Evolutionary conservation across 2,329 filamentous ascomycete genomes (phyloP), one percentile per base, ranked within the genome.

Genomic region (Aureobasidium sp.): DNA sequence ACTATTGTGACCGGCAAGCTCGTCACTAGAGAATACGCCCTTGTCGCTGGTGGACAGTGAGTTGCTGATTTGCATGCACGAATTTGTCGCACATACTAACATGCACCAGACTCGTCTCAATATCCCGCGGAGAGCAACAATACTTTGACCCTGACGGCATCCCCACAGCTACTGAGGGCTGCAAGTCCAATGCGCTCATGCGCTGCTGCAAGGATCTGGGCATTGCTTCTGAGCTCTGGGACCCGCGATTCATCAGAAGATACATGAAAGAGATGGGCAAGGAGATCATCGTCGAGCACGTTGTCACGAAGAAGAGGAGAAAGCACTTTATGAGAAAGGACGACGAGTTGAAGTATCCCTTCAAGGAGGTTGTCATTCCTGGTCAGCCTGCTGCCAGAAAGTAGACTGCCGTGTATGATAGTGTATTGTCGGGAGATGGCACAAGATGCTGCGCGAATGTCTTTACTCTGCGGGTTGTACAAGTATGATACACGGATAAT

Each of bases 151-250:
- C 88, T 29, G 90, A 96, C 61, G 86, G 86, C 53, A 90, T 98
- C 58, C 90, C 93, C 22, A 95, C 90, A 1, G 90, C 93, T 7
- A 90, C 90, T 56, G 93, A 98, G 72, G 93, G 93, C 50, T 95
- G 90, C 78, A 96, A 96, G 72, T 95, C 90, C 58, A 98, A 98
- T 67, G 93, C 93, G 11, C 78, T 98, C 60, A 94, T 97, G 84
- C 87, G 93, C 55, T 97, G 91, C 79, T 97, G 93, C 77, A 98
- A 98, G 74, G 93, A 98, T 69, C 74, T 98, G 27, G 93, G 93
- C 30, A 86, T 98, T 59, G 93, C 89, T 1, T 90, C 86, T 59
- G 93, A 98, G 71, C 79, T 98, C 17, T 98, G 93, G 93, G 93
- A 98, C 72, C 93, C 93, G 30, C 77, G 87, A 53, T 98, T 86